Base-by-base conservation (phyloP, 1,139 yeast species). In the Diutina siamensis region DNA sequence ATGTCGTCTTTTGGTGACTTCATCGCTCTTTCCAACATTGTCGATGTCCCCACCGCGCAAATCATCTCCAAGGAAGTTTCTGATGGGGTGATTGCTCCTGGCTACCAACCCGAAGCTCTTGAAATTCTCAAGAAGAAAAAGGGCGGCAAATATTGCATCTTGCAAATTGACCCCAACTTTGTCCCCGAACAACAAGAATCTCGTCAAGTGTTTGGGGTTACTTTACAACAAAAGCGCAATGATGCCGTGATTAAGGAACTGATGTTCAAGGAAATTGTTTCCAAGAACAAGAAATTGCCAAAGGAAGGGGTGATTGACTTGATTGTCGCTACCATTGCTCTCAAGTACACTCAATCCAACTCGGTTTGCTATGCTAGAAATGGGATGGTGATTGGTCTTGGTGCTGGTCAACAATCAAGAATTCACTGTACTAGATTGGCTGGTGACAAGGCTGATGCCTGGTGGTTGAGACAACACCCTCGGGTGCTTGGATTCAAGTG, bases 401-500 rank as follows among this genome's bases (percentile, higher is more conserved):
- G 98, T 60, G 98, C 98, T 50, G 98, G 98, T 56, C 98, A 92
- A 74, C 98, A 92, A 72, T 87, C 97, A 46, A 84, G 98, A 72
- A 92, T 92, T 61, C 98, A 92, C 74, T 92, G 98, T 73, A 92
- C 98, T 48, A 83, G 98, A 72, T 78, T 92, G 57, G 98, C 98
- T 46, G 98, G 98, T 63, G 98, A 92, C 61, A 92, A 92, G 75
- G 97, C 97, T 53, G 97, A 92, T 67, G 88, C 87, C 76, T 92
- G 97, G 97, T 92, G 98, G 98, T 76, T 92, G 61, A 84, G 98
- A 74, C 97, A 92, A 67, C 97, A 92, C 66, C 97, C 97, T 56
- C 79, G 74, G 62, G 98, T 92, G 19, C 71, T 92, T 49, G 94
- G 73, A 21, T 83, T 92, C 78, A 78, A 89, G 71, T 92, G 97